Evolutionary conservation across 192 early-diverging fungal species (phyloP), one percentile per base, ranked within the genome.

Genomic region (Allomyces javanicus): DNA sequence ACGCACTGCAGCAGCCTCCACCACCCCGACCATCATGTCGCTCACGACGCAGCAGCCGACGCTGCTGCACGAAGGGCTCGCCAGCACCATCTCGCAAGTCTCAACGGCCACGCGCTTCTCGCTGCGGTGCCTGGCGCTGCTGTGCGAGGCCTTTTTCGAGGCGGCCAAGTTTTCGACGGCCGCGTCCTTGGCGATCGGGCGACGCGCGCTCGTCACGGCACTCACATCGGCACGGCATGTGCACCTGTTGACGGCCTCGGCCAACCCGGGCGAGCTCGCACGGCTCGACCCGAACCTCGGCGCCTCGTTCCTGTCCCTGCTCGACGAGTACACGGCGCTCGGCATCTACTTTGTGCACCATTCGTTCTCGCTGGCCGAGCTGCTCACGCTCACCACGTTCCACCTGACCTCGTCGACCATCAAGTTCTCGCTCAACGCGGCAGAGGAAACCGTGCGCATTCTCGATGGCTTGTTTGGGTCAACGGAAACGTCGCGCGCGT

Each of bases 381-480:
- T 89, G 24, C 81, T 91, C 65, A 80, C 86, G 14, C 73, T 86
- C 73, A 82, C 88, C 33, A 84, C 89, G 0, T 87, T 93, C 67
- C 83, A 91, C 62, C 71, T 93, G 61, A 86, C 86, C 25, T 86
- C 89, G 58, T 80, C 79, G 23, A 87, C 88, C 10, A 79, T 93
- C 45, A 84, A 83, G 62, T 78, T 85, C 63, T 75, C 85, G 24
- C 69, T 87, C 63, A 71, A 87, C 84, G 79, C 87, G 23, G 89
- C 90, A 3, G 90, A 93, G 64, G 91, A 94, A 74, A 87, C 83
- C 25, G 92, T 95, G 17, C 84, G 87, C 1, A 74, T 93, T n/a
- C 80, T 97, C 45, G 96, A 96, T 76, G 92, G 90, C 6, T 70
- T 98, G 10, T 96, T 98, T 79, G 96, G 96, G 24, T 85, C 88